Evolutionary conservation across 2,329 filamentous ascomycete genomes (phyloP).

Genomic region (Cercospora sp.): DNA sequence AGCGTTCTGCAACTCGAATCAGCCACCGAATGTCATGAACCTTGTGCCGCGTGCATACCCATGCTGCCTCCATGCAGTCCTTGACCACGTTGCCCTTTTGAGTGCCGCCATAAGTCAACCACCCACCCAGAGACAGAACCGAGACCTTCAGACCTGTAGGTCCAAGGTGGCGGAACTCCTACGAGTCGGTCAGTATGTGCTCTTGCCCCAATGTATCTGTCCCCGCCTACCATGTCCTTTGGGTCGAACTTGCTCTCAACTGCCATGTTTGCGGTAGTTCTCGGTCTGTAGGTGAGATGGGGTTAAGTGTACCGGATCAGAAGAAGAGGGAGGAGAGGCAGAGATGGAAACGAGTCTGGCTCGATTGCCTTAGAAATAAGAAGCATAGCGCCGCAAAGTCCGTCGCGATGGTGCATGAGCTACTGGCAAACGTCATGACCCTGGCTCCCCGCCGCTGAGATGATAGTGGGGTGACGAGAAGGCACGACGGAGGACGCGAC

Average conservation of each 20-base stretch:
- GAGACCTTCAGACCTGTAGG: slow-evolving; percentile 53
- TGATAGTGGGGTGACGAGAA: not conserved
- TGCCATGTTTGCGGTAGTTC: slow-evolving; percentile 31
- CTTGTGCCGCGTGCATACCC: slow-evolving; percentile 9
- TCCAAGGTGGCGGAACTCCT: slow-evolving; percentile 47
- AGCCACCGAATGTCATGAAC: not conserved
- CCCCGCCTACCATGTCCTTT: slow-evolving; percentile 46
- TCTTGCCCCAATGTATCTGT: not conserved
- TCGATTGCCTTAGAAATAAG: slow-evolving; percentile 9
- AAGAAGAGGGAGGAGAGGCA: not conserved
- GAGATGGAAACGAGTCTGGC: not conserved
- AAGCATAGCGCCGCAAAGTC: slow-evolving; percentile 10
- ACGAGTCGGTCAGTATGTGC: not conserved
- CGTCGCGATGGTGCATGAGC: not conserved
- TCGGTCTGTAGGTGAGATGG: not conserved
- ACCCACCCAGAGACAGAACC: slow-evolving; percentile 52
- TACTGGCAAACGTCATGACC: slow-evolving; percentile 8
- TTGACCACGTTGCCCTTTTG: slow-evolving; percentile 53
- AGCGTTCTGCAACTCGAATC: slow-evolving; percentile 34
- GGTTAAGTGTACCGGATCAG: not conserved
- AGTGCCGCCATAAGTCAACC: slow-evolving; percentile 51
- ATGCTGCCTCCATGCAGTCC: slow-evolving; percentile 53
- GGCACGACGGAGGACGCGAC: not conserved
- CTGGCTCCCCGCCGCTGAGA: not conserved
- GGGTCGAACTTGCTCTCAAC: slow-evolving; percentile 52